Evolutionary conservation across 2,329 filamentous ascomycete species (phyloP).

Genomic region (Dactylellina parvicollis): DNA sequence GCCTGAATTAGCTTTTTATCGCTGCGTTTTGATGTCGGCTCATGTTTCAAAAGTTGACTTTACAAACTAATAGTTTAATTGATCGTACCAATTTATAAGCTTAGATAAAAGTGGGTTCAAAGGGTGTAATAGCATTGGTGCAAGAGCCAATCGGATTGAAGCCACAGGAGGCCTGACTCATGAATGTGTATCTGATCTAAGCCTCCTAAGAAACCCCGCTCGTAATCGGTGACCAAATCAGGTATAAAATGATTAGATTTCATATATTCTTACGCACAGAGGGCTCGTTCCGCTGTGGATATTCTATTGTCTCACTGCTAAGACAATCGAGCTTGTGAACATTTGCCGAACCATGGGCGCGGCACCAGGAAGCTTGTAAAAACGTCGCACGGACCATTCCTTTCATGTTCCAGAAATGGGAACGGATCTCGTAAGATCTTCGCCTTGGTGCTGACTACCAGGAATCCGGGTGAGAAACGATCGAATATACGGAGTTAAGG

Average conservation of each 20-base stretch:
- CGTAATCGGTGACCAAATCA: constrained; percentile 16
- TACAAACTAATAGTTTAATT: constrained; percentile 10
- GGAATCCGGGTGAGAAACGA: constrained; percentile 10
- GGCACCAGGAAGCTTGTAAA: constrained; percentile 25
- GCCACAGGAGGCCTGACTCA: constrained; percentile 5
- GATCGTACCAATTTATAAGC: background rate
- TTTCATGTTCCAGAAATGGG: constrained; percentile 21
- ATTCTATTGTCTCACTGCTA: constrained; percentile 7
- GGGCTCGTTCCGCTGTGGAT: constrained; percentile 33
- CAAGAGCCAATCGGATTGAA: background rate
- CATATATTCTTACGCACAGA: constrained; percentile 18
- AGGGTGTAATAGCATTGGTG: background rate
- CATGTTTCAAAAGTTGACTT: too few relatives aligned
- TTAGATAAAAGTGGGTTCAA: background rate
- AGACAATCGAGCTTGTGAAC: background rate
- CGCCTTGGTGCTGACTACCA: constrained; percentile 7
- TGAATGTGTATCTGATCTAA: background rate
- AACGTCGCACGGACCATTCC: constrained; percentile 42
- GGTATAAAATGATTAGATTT: constrained; percentile 9
- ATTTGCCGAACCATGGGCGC: constrained; percentile 25
- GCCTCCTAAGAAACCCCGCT: background rate
- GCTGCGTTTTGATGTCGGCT: background rate
- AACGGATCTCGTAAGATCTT: constrained; percentile 42
- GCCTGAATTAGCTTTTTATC: background rate
- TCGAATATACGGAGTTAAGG: constrained; percentile 1